Percentiles rank a stretch among this genome's conserved stretches.
phyloP scores from a whole-genome alignment of 2,329 filamentous ascomycete species.

The Sclerotiophoma versabilis region DNA sequence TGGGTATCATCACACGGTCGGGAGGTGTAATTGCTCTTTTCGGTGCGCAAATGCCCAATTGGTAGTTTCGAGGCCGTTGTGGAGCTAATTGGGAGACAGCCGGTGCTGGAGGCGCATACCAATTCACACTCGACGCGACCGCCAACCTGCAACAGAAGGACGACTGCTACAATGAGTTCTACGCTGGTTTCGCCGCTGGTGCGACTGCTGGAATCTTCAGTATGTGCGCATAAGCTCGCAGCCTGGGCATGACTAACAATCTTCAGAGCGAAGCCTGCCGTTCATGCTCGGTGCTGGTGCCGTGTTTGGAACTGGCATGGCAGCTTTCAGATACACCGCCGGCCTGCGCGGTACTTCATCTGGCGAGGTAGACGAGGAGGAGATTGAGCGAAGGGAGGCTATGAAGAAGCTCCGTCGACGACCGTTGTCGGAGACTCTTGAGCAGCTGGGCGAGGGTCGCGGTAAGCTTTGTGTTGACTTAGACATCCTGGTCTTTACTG shows the following conservation, averaged over 20 bases:
- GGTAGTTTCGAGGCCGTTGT: neutral
- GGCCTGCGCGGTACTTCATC: constrained; percentile 63
- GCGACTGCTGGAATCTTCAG: constrained; percentile 74
- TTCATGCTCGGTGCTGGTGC: constrained; percentile 73
- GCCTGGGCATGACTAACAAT: constrained; percentile 26
- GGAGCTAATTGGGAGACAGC: constrained; percentile 59
- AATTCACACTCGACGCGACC: constrained; percentile 76
- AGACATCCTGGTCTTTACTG: constrained; percentile 1
- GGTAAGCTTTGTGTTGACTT: constrained; percentile 60
- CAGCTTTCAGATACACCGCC: constrained; percentile 72
- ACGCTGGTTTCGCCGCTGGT: constrained; percentile 80
- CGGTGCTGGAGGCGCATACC: constrained; percentile 75
- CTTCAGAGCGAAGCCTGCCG: constrained; percentile 69
- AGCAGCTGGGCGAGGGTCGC: constrained; percentile 84
- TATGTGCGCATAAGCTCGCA: constrained; percentile 55
- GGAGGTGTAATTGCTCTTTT: constrained; percentile 75
- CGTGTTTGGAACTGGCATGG: constrained; percentile 64
- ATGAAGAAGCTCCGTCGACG: constrained; percentile 76
- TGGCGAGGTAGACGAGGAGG: constrained; percentile 67
- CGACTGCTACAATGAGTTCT: constrained; percentile 75
- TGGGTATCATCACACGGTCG: constrained; percentile 80
- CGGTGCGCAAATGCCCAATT: constrained; percentile 57
- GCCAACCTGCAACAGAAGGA: constrained; percentile 88
- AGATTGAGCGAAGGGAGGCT: constrained; percentile 78
- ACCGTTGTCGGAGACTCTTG: constrained; percentile 79